These are phyloP conservation scores for Plasmodium reichenowi DNA, from an alignment of 169 alveolate genomes.

Conservation along the genomic window DNA sequence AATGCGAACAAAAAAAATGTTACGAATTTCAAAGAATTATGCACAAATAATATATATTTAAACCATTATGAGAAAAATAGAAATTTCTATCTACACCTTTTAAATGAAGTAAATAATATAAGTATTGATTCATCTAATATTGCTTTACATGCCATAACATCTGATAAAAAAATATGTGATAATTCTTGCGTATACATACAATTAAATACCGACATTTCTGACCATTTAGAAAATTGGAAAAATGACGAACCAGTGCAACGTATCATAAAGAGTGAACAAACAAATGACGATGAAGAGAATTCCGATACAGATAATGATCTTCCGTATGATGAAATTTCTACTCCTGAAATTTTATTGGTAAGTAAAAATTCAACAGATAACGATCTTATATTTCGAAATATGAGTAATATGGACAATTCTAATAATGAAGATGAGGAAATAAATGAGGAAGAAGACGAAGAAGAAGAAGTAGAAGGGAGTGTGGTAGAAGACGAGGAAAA, in stretches of 20 bases:
- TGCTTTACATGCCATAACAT: conserved; percentile 72
- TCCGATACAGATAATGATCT: background rate
- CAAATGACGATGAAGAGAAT: conserved; percentile 5
- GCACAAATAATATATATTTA: conserved; percentile 35
- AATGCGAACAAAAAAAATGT: conserved; percentile 33
- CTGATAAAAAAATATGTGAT: conserved; percentile 53
- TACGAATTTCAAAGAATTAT: conserved; percentile 27
- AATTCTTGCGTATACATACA: conserved; percentile 57
- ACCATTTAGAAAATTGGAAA: background rate
- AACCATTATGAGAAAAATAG: conserved; percentile 66
- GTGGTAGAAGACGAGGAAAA: background rate
- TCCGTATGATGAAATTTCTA: conserved; percentile 5
- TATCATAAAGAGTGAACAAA: conserved; percentile 1
- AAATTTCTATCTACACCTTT: conserved; percentile 35
- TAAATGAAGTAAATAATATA: conserved; percentile 48
- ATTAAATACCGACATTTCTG: conserved; percentile 15
- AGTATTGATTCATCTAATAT: conserved; percentile 49
- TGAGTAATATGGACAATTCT: conserved; percentile 66
- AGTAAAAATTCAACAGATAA: conserved; percentile 26
- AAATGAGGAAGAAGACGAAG: conserved; percentile 5
- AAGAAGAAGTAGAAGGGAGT: conserved; percentile 3
- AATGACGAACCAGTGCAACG: background rate
- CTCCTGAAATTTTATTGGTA: conserved; percentile 49
- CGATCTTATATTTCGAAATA: conserved; percentile 45
- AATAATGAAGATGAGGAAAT: conserved; percentile 10